Conservation (phyloP, 2,329 filamentous ascomycete species). For the Harringtonia lauricola region DNA sequence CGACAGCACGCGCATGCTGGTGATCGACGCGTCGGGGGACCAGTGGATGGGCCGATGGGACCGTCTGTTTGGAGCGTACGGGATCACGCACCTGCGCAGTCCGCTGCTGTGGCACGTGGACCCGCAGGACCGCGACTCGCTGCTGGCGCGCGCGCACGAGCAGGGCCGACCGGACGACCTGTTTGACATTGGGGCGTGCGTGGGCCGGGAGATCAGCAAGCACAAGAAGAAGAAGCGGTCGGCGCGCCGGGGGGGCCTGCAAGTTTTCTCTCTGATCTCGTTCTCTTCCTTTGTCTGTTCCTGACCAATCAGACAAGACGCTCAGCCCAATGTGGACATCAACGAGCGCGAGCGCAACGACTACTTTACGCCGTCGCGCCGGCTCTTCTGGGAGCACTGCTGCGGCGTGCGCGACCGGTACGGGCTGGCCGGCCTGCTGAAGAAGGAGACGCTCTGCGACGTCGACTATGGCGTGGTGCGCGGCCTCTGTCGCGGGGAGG, state of each 20-base stretch:
- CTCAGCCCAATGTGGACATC: conserved; percentile 33
- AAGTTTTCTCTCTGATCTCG: no score
- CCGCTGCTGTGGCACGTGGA: conserved; percentile 80
- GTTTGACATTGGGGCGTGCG: conserved; percentile 60
- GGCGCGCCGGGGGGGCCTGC: conserved; percentile 16
- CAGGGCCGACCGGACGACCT: conserved; percentile 51
- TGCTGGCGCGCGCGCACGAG: conserved; percentile 58
- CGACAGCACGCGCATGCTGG: conserved; percentile 32
- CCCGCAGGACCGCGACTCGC: conserved; percentile 60
- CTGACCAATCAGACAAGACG: conserved; percentile 29
- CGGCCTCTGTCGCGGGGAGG: conserved; percentile 25
- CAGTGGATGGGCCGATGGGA: conserved; percentile 65
- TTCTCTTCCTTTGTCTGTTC: no score
- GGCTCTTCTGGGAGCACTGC: conserved; percentile 53
- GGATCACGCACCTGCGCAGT: conserved; percentile 62
- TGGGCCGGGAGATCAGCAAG: conserved; percentile 72
- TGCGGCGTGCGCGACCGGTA: conserved; percentile 46
- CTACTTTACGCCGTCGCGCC: conserved; percentile 54
- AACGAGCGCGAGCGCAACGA: conserved; percentile 59
- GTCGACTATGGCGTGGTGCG: conserved; percentile 45
- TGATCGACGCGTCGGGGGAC: conserved; percentile 54
- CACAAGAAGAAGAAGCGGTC: conserved; percentile 57
- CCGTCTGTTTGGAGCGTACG: conserved; percentile 53
- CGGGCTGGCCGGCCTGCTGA: conserved; percentile 43
- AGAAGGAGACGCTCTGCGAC: conserved; percentile 47